Evolutionary conservation across 2,329 filamentous ascomycete genomes (phyloP), one percentile per base, ranked within the genome.

Genomic region (Sporothrix euskadiensis): DNA sequence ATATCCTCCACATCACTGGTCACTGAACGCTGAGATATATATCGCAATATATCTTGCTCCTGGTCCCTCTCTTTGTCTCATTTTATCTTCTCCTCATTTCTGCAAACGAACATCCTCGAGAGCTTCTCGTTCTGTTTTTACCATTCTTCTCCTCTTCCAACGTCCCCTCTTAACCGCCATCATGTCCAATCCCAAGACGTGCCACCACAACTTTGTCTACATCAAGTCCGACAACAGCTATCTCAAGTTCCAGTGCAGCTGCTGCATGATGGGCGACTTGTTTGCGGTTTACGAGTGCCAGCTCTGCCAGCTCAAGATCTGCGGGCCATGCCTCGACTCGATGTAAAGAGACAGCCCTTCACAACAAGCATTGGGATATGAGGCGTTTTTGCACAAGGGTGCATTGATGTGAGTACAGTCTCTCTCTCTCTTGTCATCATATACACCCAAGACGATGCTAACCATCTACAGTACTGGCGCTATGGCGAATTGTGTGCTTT

Each of bases 201-300:
- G 90, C 80, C 84, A 85, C 49, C 90, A 92, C 79, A 84, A 84
- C 12, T 92, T 91, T 82, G 85, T 85, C 78, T 85, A 91, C 80
- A 86, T 92, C 82, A 92, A 92, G 81, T 89, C 88, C 41, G 88
- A 91, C 78, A 90, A 83, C 78, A 90, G 86, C 12, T 80, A 91
- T 71, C 85, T 92, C 73, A 86, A 90, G 79, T 92, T 89, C 89
- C 84, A 85, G 69, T 92, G 90, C 83, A 85, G 87, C 74, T 82
- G 90, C 78, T 92, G 90, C 79, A 86, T 88, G 75, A 87, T 86
- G 1, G 89, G 89, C 1, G 89, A 89, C 70, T 87, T 89, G 81
- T 91, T 89, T 88, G 87, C 86, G 81, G 91, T 92, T 78, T 91
- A 87, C 76, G 88, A 92, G 80, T 92, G 90, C 82, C 84, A 85